Percentiles rank a stretch among this genome's conserved stretches.
phyloP scores from a whole-genome alignment of 805 yeast species.

The Cyberlindnera bimundalis region DNA sequence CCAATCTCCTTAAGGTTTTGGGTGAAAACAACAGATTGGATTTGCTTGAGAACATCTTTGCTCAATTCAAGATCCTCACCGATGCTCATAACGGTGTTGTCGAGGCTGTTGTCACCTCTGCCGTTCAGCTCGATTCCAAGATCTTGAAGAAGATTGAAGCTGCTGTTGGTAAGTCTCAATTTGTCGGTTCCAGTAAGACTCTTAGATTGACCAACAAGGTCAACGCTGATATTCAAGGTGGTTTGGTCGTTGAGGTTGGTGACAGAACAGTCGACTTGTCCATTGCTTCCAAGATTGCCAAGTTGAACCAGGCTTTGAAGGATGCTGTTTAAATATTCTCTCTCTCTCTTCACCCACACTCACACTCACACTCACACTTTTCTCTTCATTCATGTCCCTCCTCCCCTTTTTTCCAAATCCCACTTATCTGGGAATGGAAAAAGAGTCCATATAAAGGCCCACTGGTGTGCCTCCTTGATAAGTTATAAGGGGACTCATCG shows the following conservation, averaged over 20 bases:
- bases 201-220: conserved; percentile 79
- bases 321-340: conserved; percentile 69
- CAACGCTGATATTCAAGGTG: conserved; percentile 91
- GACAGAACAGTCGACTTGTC: conserved; percentile 96
- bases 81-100: conserved; percentile 91
- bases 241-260: conserved; percentile 92
- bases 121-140: conserved; percentile 79
- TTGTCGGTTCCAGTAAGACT: conserved; percentile 83
- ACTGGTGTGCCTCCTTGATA: neutral
- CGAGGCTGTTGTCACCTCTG: conserved; percentile 89
- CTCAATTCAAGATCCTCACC: conserved; percentile 71
- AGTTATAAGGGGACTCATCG: neutral
- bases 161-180: conserved; percentile 71
- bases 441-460: neutral
- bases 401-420: neutral
- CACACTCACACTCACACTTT: neutral
- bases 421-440: neutral
- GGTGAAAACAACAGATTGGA: conserved; percentile 93
- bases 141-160: conserved; percentile 72
- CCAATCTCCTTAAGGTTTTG: conserved; percentile 78
- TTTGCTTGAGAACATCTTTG: conserved; percentile 59
- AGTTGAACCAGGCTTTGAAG: conserved; percentile 81
- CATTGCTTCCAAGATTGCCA: conserved; percentile 77
- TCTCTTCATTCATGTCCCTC: neutral
- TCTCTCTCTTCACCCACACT: neutral